Conservation (phyloP, 805 yeast genomes). For the Kazachstania psychrophila region DNA sequence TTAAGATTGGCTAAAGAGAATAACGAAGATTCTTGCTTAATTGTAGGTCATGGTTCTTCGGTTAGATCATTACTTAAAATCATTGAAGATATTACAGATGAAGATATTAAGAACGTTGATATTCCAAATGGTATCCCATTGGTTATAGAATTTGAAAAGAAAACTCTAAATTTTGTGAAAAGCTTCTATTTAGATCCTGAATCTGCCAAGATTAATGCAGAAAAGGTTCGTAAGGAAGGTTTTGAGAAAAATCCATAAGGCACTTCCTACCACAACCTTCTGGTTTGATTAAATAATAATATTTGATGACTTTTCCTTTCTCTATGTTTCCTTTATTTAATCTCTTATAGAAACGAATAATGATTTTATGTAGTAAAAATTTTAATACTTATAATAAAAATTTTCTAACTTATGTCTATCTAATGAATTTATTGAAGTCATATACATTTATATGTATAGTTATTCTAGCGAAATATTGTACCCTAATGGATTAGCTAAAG, state of each 20-base stretch:
- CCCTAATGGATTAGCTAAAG: too few species aligned
- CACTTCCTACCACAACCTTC: too few species aligned
- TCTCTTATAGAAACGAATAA: too few species aligned
- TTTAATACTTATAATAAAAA: too few species aligned
- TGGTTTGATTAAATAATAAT: too few species aligned
- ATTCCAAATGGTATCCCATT: slow-evolving; percentile 81
- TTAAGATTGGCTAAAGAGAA: slow-evolving; percentile 38
- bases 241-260: slow-evolving; percentile 29
- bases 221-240: slow-evolving; percentile 73
- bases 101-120: slow-evolving; percentile 61
- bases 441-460: too few species aligned
- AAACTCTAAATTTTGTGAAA: slow-evolving; percentile 36
- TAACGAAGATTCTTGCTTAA: slow-evolving; percentile 46
- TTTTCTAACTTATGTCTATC: too few species aligned
- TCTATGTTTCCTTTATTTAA: too few species aligned
- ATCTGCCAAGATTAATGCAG: slow-evolving; percentile 69
- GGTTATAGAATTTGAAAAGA: slow-evolving; percentile 51
- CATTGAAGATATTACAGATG: slow-evolving; percentile 55
- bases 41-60: slow-evolving; percentile 78
- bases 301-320: too few species aligned
- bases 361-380: too few species aligned
- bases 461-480: too few species aligned
- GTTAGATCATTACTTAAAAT: slow-evolving; percentile 67
- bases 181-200: slow-evolving; percentile 72
- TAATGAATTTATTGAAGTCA: too few species aligned